A percentile compares a stretch with the other conserved stretches of the same genome.
phyloP scores from a whole-genome alignment of 805 yeast species.

The Wickerhamiella azyma region DNA sequence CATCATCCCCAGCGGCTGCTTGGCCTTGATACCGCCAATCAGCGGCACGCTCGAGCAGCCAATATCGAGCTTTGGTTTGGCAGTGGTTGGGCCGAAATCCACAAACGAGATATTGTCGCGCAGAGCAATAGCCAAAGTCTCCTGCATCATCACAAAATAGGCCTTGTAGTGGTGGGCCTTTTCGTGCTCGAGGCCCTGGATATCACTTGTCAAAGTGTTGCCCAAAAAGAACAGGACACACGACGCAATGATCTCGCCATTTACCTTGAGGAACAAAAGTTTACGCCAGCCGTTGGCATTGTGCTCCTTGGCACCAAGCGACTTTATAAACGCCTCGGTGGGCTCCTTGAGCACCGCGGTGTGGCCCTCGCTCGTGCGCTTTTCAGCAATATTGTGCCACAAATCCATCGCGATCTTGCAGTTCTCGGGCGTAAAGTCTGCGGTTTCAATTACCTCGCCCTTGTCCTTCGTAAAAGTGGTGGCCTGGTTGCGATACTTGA shows the following conservation, averaged over 20 bases:
- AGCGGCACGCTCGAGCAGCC: constrained; percentile 29
- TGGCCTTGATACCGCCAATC: constrained; percentile 28
- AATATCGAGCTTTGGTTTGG: constrained; percentile 32
- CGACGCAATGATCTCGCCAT: constrained; percentile 29
- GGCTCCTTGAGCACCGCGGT: constrained; percentile 30
- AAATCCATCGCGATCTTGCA: constrained; percentile 26
- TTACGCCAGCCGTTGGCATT: constrained; percentile 23
- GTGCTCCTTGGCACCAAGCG: constrained; percentile 22
- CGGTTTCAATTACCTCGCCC: constrained; percentile 28
- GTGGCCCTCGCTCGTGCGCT: constrained; percentile 27
- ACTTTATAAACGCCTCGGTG: constrained; percentile 22
- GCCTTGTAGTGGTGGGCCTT: constrained; percentile 30
- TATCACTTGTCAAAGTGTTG: constrained; percentile 32
- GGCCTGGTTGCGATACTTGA: constrained; percentile 31
- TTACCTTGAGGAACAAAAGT: constrained; percentile 29
- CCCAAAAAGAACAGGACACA: constrained; percentile 33
- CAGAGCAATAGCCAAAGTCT: constrained; percentile 31
- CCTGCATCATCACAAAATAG: constrained; percentile 37
- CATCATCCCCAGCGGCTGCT: constrained; percentile 17
- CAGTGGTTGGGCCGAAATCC: constrained; percentile 36
- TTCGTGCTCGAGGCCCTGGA: constrained; percentile 33
- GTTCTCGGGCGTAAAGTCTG: constrained; percentile 24
- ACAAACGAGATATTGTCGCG: constrained; percentile 29
- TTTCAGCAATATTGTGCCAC: constrained; percentile 31
- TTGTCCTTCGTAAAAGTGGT: constrained; percentile 25